Base-by-base conservation (phyloP, 345 rosid species). In the Laguncularia racemosa region DNA sequence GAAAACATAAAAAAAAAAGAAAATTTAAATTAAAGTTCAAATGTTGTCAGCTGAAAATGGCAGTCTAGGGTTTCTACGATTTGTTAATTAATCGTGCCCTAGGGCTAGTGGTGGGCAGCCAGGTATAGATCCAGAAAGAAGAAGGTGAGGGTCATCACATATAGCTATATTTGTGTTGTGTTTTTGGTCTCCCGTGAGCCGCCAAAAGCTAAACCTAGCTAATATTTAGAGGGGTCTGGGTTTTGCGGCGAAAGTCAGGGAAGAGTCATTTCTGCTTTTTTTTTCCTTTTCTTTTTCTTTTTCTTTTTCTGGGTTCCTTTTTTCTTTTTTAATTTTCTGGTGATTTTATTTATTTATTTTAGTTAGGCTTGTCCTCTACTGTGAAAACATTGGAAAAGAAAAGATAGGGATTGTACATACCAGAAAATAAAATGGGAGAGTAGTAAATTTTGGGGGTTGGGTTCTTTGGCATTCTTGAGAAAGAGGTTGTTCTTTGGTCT, bases 281-380 rank as follows among this genome's bases (percentile, higher is more conserved):
- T 47, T 46, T 50, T 45, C 46, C 68, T 62, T n/a, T n/a, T n/a
- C n/a, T n/a, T n/a, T n/a, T n/a, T n/a, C 65, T 46, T 55, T 60
- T 61, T 65, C 59, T 16, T 0, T 48, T 52, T 56, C 51, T 53
- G 28, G 53, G 66, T 51, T 50, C 56, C 67, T 56, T 67, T 76
- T 76, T 76, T 23, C 3, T 2, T 23, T 23, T 23, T 1, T 23
- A 2, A 2, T 23, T 23, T 23, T 56, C 76, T 74, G 53, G 70
- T 54, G 64, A 70, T 80, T 68, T 52, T 52, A 67, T 62, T 71
- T 70, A 76, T 65, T 69, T 70, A 68, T 67, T 62, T 71, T 61
- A 44, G 28, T 55, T 56, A 45, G 28, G 21, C 69, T 78, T 69
- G 84, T 73, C 81, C 54, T 71, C 66, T 59, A 50, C 55, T 53